Evolutionary conservation across 768 basidiomycete genomes (phyloP), one percentile per base, ranked within the genome.

Genomic region (Leccinellum albellum): DNA sequence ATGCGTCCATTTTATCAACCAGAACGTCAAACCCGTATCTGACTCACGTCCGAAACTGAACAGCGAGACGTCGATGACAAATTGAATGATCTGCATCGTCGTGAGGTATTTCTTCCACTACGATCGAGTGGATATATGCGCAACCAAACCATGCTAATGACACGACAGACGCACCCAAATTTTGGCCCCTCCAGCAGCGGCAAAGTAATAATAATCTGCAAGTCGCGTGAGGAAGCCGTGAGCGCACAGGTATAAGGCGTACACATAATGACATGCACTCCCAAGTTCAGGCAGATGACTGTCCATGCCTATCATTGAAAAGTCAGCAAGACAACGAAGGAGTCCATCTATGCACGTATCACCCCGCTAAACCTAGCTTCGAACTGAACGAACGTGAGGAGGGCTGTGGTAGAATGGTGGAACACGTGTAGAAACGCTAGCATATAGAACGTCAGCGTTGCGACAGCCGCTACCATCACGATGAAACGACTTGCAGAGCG

Each of bases 211-310:
- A 76, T 97, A 98, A 79, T 98, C 93, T 94, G 68, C 9, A 51
- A 28, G 12, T n/a, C 50, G 29, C 12, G 40, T 53, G n/a, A 48
- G 31, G 40, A 29, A 31, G 33, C 31, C 14, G 31, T 24, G 45
- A 53, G 40, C 29, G 35, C 35, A 23, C 9, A 48, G 42, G 28
- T 21, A 52, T 37, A 29, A 28, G 44, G 79, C 89, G 69, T 74
- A 94, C 91, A 97, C 96, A 98, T 98, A 66, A 94, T 73, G 68
- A 97, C 91, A 75, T 98, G 96, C 47, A 98, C 94, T 47, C 78
- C 75, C 59, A 97, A 76, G 78, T 98, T 98, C 61, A 95, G 84
- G 47, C 76, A 74, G 72, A 97, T 95, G 57, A 88, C 86, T 56
- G 89, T 79, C 96, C 96, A 98, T 63, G 94, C 92, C 92, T 94